A percentile compares a stretch with the other conserved stretches of the same genome.
Evolutionary conservation across 2,329 filamentous ascomycete genomes (phyloP).

Genomic region (Paradendryphiella salina): DNA sequence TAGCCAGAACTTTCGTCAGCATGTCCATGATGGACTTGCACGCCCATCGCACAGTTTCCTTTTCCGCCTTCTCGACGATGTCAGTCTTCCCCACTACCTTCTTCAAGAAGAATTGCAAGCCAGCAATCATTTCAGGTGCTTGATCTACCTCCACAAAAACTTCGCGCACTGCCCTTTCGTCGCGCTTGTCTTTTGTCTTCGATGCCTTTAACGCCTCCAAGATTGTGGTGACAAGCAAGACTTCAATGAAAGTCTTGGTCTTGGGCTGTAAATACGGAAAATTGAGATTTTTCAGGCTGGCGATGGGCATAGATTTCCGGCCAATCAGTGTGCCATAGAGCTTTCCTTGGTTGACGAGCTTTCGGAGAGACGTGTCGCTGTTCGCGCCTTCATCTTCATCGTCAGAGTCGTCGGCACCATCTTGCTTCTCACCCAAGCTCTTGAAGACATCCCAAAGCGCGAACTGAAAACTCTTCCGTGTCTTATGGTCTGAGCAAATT

Average conservation of each 20-base stretch:
- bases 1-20: constrained; percentile 42
- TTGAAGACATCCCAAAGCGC: constrained; percentile 85
- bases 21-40: constrained; percentile 47
- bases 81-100: constrained; percentile 72
- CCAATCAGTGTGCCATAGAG: constrained; percentile 66
- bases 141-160: constrained; percentile 68
- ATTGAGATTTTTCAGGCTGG: constrained; percentile 70
- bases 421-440: constrained; percentile 77
- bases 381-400: constrained; percentile 58
- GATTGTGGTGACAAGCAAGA: constrained; percentile 76
- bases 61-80: constrained; percentile 54
- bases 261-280: constrained; percentile 76
- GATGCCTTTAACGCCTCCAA: constrained; percentile 63
- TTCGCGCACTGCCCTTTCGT: constrained; percentile 64
- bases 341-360: constrained; percentile 69
- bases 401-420: constrained; percentile 61
- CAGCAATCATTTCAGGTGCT: constrained; percentile 69
- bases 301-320: constrained; percentile 62
- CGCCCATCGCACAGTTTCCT: constrained; percentile 54
- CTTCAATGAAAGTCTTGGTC: constrained; percentile 76
- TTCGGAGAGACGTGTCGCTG: constrained; percentile 56
- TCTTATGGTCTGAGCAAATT: constrained; percentile 72
- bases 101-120: constrained; percentile 77
- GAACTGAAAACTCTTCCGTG: constrained; percentile 85
- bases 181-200: constrained; percentile 50